Percentiles rank a stretch among this genome's conserved stretches.
Evolutionary conservation across 768 basidiomycete genomes (phyloP).

Genomic region (Paxillus rubicundulus): DNA sequence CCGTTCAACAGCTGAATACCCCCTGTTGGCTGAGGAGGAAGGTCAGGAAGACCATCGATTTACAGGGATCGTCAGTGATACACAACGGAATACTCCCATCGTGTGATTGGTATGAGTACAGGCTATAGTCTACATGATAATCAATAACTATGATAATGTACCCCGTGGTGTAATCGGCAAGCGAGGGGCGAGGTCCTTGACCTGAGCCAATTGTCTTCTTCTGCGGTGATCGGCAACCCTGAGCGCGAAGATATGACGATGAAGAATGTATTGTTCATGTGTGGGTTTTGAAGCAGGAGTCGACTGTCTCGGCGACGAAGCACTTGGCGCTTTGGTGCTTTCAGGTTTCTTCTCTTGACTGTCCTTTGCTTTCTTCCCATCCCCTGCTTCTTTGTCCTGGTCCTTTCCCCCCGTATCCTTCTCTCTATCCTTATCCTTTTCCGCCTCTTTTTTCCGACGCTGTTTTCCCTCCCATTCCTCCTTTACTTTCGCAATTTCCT

Average conservation of each 20-base stretch:
- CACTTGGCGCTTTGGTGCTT: constrained; percentile 19
- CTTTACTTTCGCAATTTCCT: constrained; percentile 77
- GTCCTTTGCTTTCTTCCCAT: constrained; percentile 29
- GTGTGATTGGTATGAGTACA: not conserved
- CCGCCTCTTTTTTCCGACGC: constrained; percentile 54
- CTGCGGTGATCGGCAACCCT: constrained; percentile 73
- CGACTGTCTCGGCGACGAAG: constrained; percentile 32
- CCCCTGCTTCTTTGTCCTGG: constrained; percentile 35
- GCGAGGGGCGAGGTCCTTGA: constrained; percentile 67
- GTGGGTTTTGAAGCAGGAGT: constrained; percentile 38
- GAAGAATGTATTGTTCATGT: constrained; percentile 78
- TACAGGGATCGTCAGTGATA: no score
- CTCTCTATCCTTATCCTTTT: constrained; percentile 43
- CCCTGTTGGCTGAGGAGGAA: no score
- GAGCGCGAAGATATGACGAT: constrained; percentile 81
- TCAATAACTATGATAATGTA: constrained; percentile 8
- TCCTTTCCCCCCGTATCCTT: constrained; percentile 32
- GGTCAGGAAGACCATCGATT: no score
- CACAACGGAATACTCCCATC: not conserved
- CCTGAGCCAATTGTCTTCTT: constrained; percentile 62
- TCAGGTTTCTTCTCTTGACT: constrained; percentile 19
- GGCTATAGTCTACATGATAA: not conserved
- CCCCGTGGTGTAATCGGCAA: constrained; percentile 61
- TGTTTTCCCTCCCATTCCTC: constrained; percentile 79
- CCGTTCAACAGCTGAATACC: constrained; percentile 46